Percentiles rank a stretch among this genome's conserved stretches.
Evolutionary conservation across 139 green algal species (phyloP).

Genomic region (Ulvella scutata): DNA sequence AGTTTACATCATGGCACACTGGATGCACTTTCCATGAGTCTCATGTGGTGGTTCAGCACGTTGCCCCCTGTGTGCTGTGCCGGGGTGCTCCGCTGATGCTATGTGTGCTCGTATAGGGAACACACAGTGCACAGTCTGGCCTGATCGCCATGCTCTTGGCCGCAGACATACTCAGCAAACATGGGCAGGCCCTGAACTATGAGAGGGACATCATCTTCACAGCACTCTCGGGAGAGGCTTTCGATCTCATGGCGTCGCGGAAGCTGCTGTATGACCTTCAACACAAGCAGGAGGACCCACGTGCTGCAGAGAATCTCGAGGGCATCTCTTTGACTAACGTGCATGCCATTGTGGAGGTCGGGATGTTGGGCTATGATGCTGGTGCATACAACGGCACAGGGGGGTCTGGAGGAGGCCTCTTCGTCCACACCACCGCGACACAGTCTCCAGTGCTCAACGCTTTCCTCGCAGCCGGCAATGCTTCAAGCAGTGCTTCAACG

Average conservation of each 20-base stretch:
- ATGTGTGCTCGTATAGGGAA: slow-evolving; percentile 21
- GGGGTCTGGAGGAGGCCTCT: not conserved
- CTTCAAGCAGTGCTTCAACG: too few relatives aligned
- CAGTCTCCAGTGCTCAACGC: too few relatives aligned
- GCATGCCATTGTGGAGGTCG: slow-evolving; percentile 40
- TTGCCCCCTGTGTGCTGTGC: not conserved
- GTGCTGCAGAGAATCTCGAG: slow-evolving; percentile 5
- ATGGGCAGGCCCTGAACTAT: slow-evolving; percentile 8
- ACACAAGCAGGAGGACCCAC: not conserved
- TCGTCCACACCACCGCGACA: not conserved
- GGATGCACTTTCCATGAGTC: not conserved
- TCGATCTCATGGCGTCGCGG: slow-evolving; percentile 48
- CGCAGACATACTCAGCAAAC: slow-evolving; percentile 25
- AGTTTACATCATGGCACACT: too few relatives aligned
- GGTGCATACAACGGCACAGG: not conserved
- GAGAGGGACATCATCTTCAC: slow-evolving; percentile 36
- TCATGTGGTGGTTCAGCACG: not conserved
- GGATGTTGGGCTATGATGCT: slow-evolving; percentile 21
- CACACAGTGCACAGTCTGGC: slow-evolving; percentile 37
- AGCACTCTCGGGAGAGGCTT: slow-evolving; percentile 48
- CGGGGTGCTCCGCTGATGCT: not conserved
- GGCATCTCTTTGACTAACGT: slow-evolving; percentile 26
- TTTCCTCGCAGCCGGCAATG: too few relatives aligned
- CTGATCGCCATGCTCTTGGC: slow-evolving; percentile 52
- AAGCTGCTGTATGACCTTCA: slow-evolving; percentile 55